phyloP scores from a whole-genome alignment of 495 filamentous ascomycete genomes.

The Podospora appendiculata region DNA sequence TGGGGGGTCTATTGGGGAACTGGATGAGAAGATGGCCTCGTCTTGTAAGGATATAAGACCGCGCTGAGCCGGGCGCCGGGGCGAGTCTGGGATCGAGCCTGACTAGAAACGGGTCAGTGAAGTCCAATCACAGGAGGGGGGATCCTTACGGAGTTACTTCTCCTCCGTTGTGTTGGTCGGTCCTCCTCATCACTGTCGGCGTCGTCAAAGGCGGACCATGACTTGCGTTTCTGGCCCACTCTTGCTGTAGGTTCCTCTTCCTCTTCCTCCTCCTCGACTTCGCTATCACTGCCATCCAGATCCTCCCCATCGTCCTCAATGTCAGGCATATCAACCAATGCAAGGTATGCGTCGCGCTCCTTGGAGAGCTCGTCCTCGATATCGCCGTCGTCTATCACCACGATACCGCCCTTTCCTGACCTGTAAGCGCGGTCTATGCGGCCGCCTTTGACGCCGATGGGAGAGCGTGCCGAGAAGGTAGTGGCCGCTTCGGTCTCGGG shows the following conservation, averaged over 20 bases:
- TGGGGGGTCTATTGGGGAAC: conserved; percentile 37
- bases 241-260: conserved; percentile 21
- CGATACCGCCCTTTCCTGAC: conserved; percentile 72
- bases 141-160: conserved; percentile 74
- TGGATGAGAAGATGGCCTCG: conserved; percentile 27
- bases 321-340: conserved; percentile 81
- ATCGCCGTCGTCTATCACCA: conserved; percentile 94
- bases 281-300: conserved; percentile 41
- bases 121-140: neutral
- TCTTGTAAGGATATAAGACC: conserved; percentile 42
- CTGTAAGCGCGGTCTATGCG: conserved; percentile 62
- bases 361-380: conserved; percentile 75
- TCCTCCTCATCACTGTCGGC: conserved; percentile 63
- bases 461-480: conserved; percentile 40
- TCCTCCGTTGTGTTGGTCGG: conserved; percentile 66
- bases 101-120: conserved; percentile 47
- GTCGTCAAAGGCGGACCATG: conserved; percentile 67
- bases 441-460: conserved; percentile 50
- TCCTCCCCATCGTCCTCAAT: conserved; percentile 64
- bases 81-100: conserved; percentile 42
- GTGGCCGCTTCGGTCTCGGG: conserved; percentile 38
- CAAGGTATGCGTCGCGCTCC: conserved; percentile 75
- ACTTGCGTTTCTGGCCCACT: conserved; percentile 68
- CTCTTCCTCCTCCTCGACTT: conserved; percentile 23
- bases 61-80: conserved; percentile 39